Base-by-base conservation (phyloP, 768 basidiomycete species). In the Trametes maxima region DNA sequence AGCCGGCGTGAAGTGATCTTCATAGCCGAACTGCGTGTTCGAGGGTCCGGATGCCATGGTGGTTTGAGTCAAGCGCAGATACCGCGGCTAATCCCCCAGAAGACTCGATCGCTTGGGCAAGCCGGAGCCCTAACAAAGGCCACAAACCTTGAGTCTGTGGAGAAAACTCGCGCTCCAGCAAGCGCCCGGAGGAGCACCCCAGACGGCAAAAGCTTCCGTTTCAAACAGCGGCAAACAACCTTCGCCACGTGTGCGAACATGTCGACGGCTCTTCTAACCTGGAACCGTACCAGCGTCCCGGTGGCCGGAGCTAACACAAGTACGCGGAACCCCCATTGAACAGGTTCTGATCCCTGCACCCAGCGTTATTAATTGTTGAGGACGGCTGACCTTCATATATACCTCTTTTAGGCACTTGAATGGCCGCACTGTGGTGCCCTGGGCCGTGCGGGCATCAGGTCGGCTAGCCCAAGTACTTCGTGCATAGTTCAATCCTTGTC, bases 1-100 rank as follows among this genome's bases (percentile, higher is more conserved):
- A 62, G 81, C 80, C 54, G 79, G 79, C 22, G 74, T 80, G 71
- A 87, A 87, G 12, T 82, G 78, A 56, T 80, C 72, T 69, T 82
- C 82, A 59, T 79, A 78, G 57, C 76, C 78, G 52, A 79, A 77
- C 54, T 72, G 54, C 44, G 63, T 37, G 25, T n/a, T 57, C 42
- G 2, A 25, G 22, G 17, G 50, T 25, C 35, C 28, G 10, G 50
- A 48, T 8, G 40, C 1, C 57, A 58, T 58, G 36, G 44, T 40
- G 33, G 47, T 33, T 21, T 25, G 47, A 28, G 25, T 22, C 45
- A 36, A 50, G 13, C 46, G 21, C 22, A 24, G 11, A 24, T 25
- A 45, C n/a, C 21, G 44, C 16, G 44, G 44, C 10, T 19, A 21
- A 14, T 21, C 21, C 13, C 8, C 22, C 22, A 21, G 22, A 19